Percentiles rank a stretch among this genome's conserved stretches.
phyloP scores from a whole-genome alignment of 1,284 basidiomycete genomes.

The Porogramme epimiltina region DNA sequence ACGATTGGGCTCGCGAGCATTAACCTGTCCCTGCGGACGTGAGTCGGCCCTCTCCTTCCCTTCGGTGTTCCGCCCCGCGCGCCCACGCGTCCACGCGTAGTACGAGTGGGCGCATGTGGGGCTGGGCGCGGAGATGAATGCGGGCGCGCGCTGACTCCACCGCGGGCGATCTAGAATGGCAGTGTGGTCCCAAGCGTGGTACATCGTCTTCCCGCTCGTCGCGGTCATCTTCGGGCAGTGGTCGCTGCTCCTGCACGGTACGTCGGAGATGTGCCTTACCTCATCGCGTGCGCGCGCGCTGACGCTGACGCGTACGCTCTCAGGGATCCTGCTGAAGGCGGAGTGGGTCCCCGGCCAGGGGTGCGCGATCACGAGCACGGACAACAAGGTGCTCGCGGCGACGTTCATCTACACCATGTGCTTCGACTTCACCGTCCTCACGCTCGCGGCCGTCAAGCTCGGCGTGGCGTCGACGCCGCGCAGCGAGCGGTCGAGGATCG shows the following conservation, averaged over 20 bases:
- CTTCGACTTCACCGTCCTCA: conserved; percentile 25
- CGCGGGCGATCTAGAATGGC: conserved; percentile 57
- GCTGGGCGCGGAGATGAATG: background rate
- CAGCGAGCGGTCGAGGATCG: conserved; percentile 51
- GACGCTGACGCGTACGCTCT: background rate
- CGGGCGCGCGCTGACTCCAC: background rate
- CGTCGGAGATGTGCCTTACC: conserved; percentile 20
- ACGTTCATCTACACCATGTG: conserved; percentile 38
- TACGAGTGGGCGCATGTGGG: too few relatives aligned
- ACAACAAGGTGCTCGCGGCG: conserved; percentile 55
- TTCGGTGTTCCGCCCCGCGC: too few relatives aligned
- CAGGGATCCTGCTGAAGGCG: conserved; percentile 66
- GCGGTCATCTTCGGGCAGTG: conserved; percentile 71
- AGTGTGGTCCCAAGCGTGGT: conserved; percentile 65
- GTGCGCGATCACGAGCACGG: conserved; percentile 59
- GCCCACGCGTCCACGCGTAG: conserved; percentile 9
- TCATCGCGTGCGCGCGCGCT: conserved; percentile 4
- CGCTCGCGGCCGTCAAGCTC: conserved; percentile 49
- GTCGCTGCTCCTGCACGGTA: conserved; percentile 75
- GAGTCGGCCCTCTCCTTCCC: conserved; percentile 30
- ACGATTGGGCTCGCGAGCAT: conserved; percentile 76
- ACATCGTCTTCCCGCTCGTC: conserved; percentile 55
- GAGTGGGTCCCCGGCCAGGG: conserved; percentile 46
- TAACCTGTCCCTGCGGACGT: conserved; percentile 77
- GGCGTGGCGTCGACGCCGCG: conserved; percentile 36